phyloP scores from a whole-genome alignment of 345 rosid species.

The Citrus reticulata region DNA sequence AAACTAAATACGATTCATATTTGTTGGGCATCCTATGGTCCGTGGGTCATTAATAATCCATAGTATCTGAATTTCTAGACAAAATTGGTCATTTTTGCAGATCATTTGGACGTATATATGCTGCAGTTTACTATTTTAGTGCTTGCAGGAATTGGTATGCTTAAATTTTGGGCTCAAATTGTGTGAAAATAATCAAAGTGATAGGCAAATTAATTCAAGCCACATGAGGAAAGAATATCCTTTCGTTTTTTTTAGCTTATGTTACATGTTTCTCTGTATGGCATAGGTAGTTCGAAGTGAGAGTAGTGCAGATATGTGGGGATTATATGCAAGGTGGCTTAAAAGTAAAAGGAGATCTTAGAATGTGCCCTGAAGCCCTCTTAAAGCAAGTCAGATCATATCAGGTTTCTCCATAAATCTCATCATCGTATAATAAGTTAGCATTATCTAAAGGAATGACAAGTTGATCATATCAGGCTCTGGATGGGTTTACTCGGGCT shows the following conservation, averaged over 20 bases:
- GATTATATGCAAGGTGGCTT: slow-evolving; percentile 87
- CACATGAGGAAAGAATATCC: background rate
- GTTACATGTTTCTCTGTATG: slow-evolving; percentile 13
- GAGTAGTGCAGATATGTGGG: slow-evolving; percentile 74
- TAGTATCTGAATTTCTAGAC: background rate
- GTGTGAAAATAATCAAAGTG: background rate
- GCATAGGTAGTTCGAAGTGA: slow-evolving; percentile 61
- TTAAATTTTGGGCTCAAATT: background rate
- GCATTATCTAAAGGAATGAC: no score
- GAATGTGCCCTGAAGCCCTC: slow-evolving; percentile 84
- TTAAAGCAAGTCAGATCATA: slow-evolving; percentile 92
- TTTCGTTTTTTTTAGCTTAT: background rate
- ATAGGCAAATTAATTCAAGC: background rate
- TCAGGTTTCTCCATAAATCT: slow-evolving; percentile 51
- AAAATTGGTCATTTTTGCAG: background rate
- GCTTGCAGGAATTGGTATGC: background rate
- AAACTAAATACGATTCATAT: no score
- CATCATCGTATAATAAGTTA: background rate
- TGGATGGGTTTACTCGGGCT: no score
- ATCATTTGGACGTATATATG: background rate
- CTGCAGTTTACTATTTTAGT: background rate
- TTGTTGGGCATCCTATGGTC: no score
- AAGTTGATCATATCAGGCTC: no score
- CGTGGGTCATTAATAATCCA: background rate
- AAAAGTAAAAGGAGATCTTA: slow-evolving; percentile 79